Conservation (phyloP, 2,329 filamentous ascomycete species). For the Fusarium globosum region DNA sequence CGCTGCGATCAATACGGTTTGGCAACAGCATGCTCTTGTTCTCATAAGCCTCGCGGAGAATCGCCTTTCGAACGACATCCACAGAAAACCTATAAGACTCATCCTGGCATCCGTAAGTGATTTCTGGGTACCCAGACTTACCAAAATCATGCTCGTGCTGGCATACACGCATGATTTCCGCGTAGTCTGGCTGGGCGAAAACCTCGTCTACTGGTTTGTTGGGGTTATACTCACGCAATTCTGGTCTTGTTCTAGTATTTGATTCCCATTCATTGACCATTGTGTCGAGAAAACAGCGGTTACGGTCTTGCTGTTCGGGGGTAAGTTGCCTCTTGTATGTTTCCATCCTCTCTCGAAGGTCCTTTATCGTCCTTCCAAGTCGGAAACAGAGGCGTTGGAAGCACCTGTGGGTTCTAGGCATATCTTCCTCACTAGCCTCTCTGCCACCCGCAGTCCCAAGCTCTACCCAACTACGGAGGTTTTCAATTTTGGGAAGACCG, state of each 20-base stretch:
- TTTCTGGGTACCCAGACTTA: constrained; percentile 2
- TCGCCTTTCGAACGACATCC: constrained; percentile 49
- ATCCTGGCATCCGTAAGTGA: constrained; percentile 19
- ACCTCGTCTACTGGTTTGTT: neutral
- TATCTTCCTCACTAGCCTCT: neutral
- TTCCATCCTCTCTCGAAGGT: constrained; percentile 16
- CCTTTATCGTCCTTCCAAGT: constrained; percentile 50
- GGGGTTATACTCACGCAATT: constrained; percentile 28
- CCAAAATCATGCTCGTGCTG: constrained; percentile 42
- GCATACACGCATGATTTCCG: constrained; percentile 48
- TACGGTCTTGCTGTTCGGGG: constrained; percentile 4
- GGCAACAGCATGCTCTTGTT: constrained; percentile 58
- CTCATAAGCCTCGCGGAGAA: constrained; percentile 57
- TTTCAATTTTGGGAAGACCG: constrained; percentile 29
- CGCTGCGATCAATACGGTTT: constrained; percentile 44
- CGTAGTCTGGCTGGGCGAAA: constrained; percentile 31
- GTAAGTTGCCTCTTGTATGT: constrained; percentile 17
- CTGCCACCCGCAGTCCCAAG: neutral
- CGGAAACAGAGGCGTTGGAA: constrained; percentile 52
- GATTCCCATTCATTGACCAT: constrained; percentile 30
- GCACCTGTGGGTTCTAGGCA: constrained; percentile 27
- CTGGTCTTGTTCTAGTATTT: constrained; percentile 28
- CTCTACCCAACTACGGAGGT: constrained; percentile 16
- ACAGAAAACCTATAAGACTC: constrained; percentile 26
- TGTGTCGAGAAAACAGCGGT: constrained; percentile 21